phyloP scores from a whole-genome alignment of 2,329 filamentous ascomycete species.

The Cytospora chrysosperma region DNA sequence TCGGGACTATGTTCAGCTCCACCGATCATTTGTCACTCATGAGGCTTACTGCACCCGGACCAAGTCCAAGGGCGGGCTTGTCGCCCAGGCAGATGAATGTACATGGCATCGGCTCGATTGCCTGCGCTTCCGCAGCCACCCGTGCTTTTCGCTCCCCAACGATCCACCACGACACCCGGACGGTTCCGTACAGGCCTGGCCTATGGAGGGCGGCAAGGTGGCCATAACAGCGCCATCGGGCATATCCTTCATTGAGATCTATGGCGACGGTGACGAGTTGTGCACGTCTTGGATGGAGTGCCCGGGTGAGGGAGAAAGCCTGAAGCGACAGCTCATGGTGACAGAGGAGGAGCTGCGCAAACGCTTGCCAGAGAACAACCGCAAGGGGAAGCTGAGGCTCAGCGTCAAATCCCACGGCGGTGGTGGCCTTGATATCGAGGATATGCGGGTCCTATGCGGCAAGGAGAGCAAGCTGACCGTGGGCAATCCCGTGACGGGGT shows the following conservation, averaged over 20 bases:
- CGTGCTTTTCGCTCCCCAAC: slow-evolving; percentile 80
- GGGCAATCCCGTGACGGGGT: slow-evolving; percentile 58
- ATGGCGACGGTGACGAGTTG: slow-evolving; percentile 72
- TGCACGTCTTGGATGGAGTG: slow-evolving; percentile 85
- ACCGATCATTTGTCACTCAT: slow-evolving; percentile 75
- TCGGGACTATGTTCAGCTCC: slow-evolving; percentile 80
- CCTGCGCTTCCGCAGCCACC: slow-evolving; percentile 85
- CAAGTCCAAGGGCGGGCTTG: slow-evolving; percentile 75
- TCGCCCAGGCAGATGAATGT: slow-evolving; percentile 78
- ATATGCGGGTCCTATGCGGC: slow-evolving; percentile 68
- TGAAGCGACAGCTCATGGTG: slow-evolving; percentile 69
- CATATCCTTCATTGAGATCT: slow-evolving; percentile 83
- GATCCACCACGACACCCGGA: slow-evolving; percentile 67
- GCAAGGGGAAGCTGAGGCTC: slow-evolving; percentile 68
- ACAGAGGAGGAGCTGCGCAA: slow-evolving; percentile 73
- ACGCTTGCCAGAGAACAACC: slow-evolving; percentile 69
- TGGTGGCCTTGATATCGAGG: slow-evolving; percentile 72
- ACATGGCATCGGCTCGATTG: slow-evolving; percentile 88
- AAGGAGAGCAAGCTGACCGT: slow-evolving; percentile 75
- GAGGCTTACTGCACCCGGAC: slow-evolving; percentile 88
- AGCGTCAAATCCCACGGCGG: slow-evolving; percentile 75
- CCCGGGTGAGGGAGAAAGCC: slow-evolving; percentile 40
- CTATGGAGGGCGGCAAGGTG: slow-evolving; percentile 73
- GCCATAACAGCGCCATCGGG: slow-evolving; percentile 78
- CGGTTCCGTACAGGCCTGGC: slow-evolving; percentile 80